Percentiles rank a stretch among this genome's conserved stretches.
Evolutionary conservation across 75 land plant genomes (phyloP).

Genomic region (Cunninghamia lanceolata): DNA sequence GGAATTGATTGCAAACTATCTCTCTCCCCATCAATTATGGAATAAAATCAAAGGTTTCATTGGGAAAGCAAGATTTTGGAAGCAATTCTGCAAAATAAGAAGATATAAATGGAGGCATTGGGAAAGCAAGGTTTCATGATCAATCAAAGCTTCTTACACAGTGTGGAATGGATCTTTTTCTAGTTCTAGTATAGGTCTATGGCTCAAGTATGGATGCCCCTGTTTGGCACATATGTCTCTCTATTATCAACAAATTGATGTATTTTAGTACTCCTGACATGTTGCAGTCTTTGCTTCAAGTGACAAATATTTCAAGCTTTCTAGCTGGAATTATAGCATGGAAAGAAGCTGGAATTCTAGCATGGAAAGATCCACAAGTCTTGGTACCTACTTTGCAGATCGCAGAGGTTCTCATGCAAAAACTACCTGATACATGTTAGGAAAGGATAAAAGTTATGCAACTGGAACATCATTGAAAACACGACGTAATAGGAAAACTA

Average conservation of each 20-base stretch:
- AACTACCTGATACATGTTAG: constrained; percentile 67
- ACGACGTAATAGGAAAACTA: not conserved
- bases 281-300: constrained; percentile 63
- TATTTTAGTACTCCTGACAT: constrained; percentile 82
- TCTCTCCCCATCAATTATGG: constrained; percentile 46
- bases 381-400: constrained; percentile 83
- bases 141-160: constrained; percentile 85
- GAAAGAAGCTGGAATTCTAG: constrained; percentile 82
- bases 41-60: constrained; percentile 33
- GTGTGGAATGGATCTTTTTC: constrained; percentile 89
- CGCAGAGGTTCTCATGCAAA: constrained; percentile 90
- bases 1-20: constrained; percentile 19
- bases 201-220: constrained; percentile 88
- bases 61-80: constrained; percentile 32
- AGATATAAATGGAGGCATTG: constrained; percentile 33
- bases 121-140: constrained; percentile 69
- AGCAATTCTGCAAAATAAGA: constrained; percentile 54
- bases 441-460: constrained; percentile 12
- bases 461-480: not conserved
- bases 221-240: constrained; percentile 87
- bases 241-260: constrained; percentile 84
- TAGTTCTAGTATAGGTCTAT: constrained; percentile 89
- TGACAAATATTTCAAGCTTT: constrained; percentile 80
- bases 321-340: constrained; percentile 49
- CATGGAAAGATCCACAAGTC: constrained; percentile 89